Evolutionary conservation across 495 filamentous ascomycete genomes (phyloP).

Genomic region (Antarctomyces pellizariae): DNA sequence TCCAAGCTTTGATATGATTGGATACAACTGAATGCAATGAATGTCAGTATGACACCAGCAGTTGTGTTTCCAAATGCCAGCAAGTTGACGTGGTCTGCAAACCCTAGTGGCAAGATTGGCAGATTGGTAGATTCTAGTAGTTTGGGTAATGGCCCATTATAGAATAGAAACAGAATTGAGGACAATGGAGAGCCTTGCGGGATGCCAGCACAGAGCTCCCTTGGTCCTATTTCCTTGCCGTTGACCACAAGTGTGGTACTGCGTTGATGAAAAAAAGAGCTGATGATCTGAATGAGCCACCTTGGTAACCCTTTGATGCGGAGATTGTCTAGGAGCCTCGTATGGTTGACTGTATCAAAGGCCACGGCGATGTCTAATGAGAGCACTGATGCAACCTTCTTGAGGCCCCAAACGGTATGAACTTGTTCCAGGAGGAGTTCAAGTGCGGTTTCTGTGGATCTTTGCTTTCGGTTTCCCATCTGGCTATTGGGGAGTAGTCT

Average conservation of each 20-base stretch:
- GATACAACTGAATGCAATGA: too few species aligned
- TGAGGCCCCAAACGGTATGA: neutral
- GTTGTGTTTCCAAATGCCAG: neutral
- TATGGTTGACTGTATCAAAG: slow-evolving; percentile 1
- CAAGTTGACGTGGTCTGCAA: neutral
- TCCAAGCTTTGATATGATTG: too few species aligned
- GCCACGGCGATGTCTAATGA: neutral
- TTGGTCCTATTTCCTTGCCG: slow-evolving; percentile 1
- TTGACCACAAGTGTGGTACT: neutral
- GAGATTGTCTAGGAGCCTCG: neutral
- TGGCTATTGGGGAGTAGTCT: neutral
- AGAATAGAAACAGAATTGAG: neutral
- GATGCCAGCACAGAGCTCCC: neutral
- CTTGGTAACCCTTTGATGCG: slow-evolving; percentile 1
- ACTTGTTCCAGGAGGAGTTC: slow-evolving; percentile 1
- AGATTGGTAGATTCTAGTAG: slow-evolving; percentile 1
- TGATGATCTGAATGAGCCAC: neutral
- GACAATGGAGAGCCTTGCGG: slow-evolving; percentile 1
- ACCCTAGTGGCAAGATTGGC: neutral
- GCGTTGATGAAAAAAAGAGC: neutral
- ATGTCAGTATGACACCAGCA: too few species aligned
- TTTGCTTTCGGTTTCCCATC: neutral
- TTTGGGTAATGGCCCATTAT: neutral
- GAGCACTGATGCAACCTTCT: slow-evolving; percentile 1
- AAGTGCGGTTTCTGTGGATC: slow-evolving; percentile 1